A percentile compares a stretch with the other conserved stretches of the same genome.
These are phyloP conservation scores for Paramecium octaurelia DNA, from an alignment of 73 alveolate genomes.

Conservation along the genomic window DNA sequence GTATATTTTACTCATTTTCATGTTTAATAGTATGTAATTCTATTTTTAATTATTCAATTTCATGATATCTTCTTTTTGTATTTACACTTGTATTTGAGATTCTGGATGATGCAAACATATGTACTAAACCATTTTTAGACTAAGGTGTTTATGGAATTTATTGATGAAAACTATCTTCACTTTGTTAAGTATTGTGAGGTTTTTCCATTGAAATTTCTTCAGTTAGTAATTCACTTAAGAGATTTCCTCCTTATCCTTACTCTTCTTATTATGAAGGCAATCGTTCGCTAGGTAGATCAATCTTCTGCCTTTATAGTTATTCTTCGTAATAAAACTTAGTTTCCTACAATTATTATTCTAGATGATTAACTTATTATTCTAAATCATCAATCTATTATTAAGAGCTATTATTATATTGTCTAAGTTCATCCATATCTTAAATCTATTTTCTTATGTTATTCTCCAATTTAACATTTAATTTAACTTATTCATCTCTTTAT, in stretches of 20 bases:
- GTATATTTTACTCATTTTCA: neutral
- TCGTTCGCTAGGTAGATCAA: neutral
- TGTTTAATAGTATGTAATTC: neutral
- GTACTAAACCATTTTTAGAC: neutral
- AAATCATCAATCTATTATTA: neutral
- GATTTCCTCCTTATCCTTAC: constrained; percentile 47
- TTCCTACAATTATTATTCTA: neutral
- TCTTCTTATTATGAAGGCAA: neutral
- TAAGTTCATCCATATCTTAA: neutral
- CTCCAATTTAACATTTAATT: neutral
- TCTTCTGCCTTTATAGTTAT: neutral
- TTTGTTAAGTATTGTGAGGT: neutral
- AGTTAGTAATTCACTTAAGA: constrained; percentile 12
- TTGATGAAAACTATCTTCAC: constrained; percentile 4
- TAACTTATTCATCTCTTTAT: constrained; percentile 4
- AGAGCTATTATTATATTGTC: neutral
- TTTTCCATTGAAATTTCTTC: neutral
- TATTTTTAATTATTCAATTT: neutral
- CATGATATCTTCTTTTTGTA: neutral
- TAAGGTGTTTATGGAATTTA: neutral
- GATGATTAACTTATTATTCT: neutral
- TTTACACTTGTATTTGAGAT: neutral
- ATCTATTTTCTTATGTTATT: neutral
- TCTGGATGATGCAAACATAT: constrained; percentile 8
- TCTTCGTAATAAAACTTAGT: constrained; percentile 2